phyloP scores from a whole-genome alignment of 768 basidiomycete species.

The Suillus hirtellus region DNA sequence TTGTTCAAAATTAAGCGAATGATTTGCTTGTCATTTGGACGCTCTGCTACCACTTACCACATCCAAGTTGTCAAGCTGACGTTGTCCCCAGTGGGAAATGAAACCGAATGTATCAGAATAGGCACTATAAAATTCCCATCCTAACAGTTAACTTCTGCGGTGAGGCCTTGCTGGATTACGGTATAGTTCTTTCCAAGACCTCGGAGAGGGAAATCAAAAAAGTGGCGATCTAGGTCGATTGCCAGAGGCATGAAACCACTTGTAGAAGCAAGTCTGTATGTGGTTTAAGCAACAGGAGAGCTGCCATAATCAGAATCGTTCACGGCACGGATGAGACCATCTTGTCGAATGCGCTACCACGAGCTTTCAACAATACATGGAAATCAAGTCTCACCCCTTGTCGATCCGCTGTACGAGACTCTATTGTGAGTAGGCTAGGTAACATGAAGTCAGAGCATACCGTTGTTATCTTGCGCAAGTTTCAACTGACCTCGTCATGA shows the following conservation, averaged over 20 bases:
- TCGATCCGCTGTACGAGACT: conserved; percentile 14
- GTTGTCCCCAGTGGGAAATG: conserved; percentile 1
- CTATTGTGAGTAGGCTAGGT: not conserved
- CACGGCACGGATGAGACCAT: conserved; percentile 9
- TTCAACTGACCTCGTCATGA: not conserved
- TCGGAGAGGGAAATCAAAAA: not conserved
- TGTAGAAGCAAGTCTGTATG: conserved; percentile 6
- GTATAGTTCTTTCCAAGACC: conserved; percentile 8
- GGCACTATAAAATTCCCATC: not conserved
- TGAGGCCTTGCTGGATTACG: too few species aligned
- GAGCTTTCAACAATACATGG: not conserved
- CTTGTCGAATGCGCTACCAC: not conserved
- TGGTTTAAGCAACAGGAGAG: not conserved
- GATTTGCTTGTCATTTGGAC: not conserved
- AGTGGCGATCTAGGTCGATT: not conserved
- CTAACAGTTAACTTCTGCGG: conserved; percentile 4
- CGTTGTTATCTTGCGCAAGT: not conserved
- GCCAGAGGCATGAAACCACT: conserved; percentile 8
- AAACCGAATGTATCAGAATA: not conserved
- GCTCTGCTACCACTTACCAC: conserved; percentile 6
- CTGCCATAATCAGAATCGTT: conserved; percentile 3
- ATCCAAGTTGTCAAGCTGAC: not conserved
- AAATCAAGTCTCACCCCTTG: conserved; percentile 1
- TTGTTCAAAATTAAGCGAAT: not conserved
- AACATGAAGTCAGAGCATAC: not conserved